Evolutionary conservation across 129 eudicot species (phyloP).

Genomic region (Dittrichia graveolens): DNA sequence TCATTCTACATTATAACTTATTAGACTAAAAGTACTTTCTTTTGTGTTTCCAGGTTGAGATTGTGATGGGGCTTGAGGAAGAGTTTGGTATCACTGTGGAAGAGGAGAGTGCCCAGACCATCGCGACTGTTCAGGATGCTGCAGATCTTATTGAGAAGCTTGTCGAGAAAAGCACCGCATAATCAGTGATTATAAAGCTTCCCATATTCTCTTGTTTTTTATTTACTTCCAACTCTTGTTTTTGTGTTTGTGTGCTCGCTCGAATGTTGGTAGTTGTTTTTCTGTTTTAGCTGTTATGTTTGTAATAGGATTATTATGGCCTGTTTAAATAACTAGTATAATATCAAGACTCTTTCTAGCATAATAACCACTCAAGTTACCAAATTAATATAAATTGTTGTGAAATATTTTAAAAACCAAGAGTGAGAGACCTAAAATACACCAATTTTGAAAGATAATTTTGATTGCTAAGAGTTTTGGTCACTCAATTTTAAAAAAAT

Average conservation of each 20-base stretch:
- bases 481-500: too few species aligned
- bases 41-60: constrained; percentile 48
- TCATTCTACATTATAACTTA: background rate
- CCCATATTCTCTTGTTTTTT: constrained; percentile 12
- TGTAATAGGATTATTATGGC: constrained; percentile 17
- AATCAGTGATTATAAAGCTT: constrained; percentile 16
- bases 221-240: background rate
- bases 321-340: background rate
- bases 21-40: too few species aligned
- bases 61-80: constrained; percentile 61
- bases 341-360: too few species aligned
- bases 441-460: too few species aligned
- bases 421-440: too few species aligned
- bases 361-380: too few species aligned
- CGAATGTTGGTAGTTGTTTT: background rate
- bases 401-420: too few species aligned
- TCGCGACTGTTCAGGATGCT: constrained; percentile 57
- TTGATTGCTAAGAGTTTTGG: too few species aligned
- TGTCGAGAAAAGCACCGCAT: constrained; percentile 28
- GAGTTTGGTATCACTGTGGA: constrained; percentile 51
- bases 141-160: constrained; percentile 64
- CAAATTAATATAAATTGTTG: too few species aligned
- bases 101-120: constrained; percentile 56
- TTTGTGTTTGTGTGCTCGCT: background rate
- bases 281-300: constrained; percentile 9